Conservation (phyloP, 257 asterid genomes). For the Euphrasia confusa region DNA sequence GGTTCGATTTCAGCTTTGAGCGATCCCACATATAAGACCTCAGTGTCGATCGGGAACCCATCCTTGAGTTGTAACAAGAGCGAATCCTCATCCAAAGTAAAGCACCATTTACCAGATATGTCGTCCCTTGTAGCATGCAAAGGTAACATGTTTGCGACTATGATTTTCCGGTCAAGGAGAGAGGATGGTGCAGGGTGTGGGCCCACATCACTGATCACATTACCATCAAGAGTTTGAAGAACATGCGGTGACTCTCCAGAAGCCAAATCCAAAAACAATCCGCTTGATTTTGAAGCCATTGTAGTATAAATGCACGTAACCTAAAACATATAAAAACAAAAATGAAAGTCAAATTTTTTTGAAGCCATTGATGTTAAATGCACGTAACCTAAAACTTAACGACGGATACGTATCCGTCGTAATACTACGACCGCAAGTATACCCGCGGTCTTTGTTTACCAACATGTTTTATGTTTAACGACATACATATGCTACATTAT, state of each 20-base stretch:
- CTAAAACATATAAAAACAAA: neutral
- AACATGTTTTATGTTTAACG: too few species aligned
- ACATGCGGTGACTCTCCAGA: constrained; percentile 33
- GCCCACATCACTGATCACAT: constrained; percentile 41
- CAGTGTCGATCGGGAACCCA: constrained; percentile 60
- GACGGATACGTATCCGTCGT: too few species aligned
- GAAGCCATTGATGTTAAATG: constrained; percentile 37
- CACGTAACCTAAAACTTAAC: neutral
- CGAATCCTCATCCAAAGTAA: constrained; percentile 58
- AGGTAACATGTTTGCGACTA: constrained; percentile 72
- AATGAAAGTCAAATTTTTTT: neutral
- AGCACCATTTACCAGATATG: constrained; percentile 45
- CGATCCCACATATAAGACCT: constrained; percentile 63
- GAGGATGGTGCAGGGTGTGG: constrained; percentile 43
- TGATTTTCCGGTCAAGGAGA: constrained; percentile 42
- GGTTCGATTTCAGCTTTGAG: constrained; percentile 58
- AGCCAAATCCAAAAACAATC: constrained; percentile 44
- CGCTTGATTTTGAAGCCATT: constrained; percentile 52
- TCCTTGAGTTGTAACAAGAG: constrained; percentile 54
- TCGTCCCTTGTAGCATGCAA: constrained; percentile 51
- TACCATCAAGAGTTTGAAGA: constrained; percentile 50
- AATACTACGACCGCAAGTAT: too few species aligned
- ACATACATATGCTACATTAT: too few species aligned
- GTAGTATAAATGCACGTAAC: constrained; percentile 3
- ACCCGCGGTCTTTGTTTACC: too few species aligned